phyloP scores from a whole-genome alignment of 176 grass and related monocot species.

The Puya raimondii region DNA sequence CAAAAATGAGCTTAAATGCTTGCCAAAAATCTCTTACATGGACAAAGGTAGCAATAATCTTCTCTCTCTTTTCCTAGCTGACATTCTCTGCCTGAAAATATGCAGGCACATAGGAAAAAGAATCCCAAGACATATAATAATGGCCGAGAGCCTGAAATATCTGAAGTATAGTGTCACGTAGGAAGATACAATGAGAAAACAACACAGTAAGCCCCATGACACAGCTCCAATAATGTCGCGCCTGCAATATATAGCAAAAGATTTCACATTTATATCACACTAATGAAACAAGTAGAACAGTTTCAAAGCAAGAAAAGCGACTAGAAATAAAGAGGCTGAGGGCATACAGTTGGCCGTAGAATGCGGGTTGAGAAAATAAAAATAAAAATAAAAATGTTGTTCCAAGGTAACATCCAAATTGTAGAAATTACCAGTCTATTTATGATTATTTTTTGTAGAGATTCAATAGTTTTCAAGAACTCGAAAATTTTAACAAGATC shows the following conservation, averaged over 20 bases:
- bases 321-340: too few relatives aligned
- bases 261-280: conserved; percentile 1
- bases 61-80: conserved; percentile 88
- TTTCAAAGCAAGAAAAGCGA: not conserved
- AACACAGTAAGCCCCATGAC: conserved; percentile 77
- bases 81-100: conserved; percentile 81
- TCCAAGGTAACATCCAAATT: too few relatives aligned
- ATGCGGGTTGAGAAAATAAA: too few relatives aligned
- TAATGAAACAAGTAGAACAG: not conserved
- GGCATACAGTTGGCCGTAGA: too few relatives aligned
- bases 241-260: conserved; percentile 43
- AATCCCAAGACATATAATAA: conserved; percentile 78
- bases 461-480: too few relatives aligned
- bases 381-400: too few relatives aligned
- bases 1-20: conserved; percentile 29
- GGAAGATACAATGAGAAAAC: conserved; percentile 82
- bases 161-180: conserved; percentile 84
- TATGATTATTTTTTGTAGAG: too few relatives aligned
- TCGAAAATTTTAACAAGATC: too few relatives aligned
- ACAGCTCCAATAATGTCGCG: conserved; percentile 73
- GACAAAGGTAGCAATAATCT: conserved; percentile 85
- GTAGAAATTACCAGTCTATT: too few relatives aligned
- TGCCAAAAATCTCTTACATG: conserved; percentile 53
- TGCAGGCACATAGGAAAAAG: conserved; percentile 69
- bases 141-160: conserved; percentile 74